Conservation (phyloP, 2,329 filamentous ascomycete species). For the Capronia coronata region DNA sequence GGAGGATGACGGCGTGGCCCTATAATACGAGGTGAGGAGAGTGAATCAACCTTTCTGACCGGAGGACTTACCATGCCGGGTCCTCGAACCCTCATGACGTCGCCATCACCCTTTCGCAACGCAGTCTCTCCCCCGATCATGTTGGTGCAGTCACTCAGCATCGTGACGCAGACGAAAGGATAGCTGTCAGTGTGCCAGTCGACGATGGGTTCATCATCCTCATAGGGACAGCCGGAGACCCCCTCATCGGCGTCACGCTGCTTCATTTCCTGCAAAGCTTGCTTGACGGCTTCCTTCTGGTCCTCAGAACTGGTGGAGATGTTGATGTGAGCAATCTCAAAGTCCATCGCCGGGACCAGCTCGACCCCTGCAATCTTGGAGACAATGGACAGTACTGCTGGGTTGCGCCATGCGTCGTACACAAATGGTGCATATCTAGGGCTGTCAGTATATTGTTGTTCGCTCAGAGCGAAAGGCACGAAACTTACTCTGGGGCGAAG, state of each 20-base stretch:
- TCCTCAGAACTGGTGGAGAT: slow-evolving; percentile 38
- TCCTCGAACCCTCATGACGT: slow-evolving; percentile 42
- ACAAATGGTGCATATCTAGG: slow-evolving; percentile 54
- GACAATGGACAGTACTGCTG: slow-evolving; percentile 48
- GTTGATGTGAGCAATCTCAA: slow-evolving; percentile 55
- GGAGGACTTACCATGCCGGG: slow-evolving; percentile 37
- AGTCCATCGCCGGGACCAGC: slow-evolving; percentile 51
- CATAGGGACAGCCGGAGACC: slow-evolving; percentile 25
- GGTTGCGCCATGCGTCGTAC: slow-evolving; percentile 52
- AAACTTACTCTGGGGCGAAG: slow-evolving; percentile 49
- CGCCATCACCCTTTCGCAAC: slow-evolving; percentile 49
- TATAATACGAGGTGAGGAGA: slow-evolving; percentile 28
- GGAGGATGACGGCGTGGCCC: slow-evolving; percentile 61
- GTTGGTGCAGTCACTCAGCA: slow-evolving; percentile 44
- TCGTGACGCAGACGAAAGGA: slow-evolving; percentile 48
- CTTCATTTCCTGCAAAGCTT: slow-evolving; percentile 22
- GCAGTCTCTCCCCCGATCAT: slow-evolving; percentile 55
- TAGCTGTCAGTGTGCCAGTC: slow-evolving; percentile 49
- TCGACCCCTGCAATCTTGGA: slow-evolving; percentile 54
- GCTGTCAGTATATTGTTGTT: slow-evolving; percentile 10
- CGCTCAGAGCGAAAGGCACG: slow-evolving; percentile 25
- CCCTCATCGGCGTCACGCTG: slow-evolving; percentile 26
- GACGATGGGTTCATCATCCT: slow-evolving; percentile 36
- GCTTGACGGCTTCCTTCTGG: slow-evolving; percentile 22
- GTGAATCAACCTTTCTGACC: slow-evolving; percentile 13